phyloP scores from a whole-genome alignment of 306 rosid species.

The Vachellia pachyceras region DNA sequence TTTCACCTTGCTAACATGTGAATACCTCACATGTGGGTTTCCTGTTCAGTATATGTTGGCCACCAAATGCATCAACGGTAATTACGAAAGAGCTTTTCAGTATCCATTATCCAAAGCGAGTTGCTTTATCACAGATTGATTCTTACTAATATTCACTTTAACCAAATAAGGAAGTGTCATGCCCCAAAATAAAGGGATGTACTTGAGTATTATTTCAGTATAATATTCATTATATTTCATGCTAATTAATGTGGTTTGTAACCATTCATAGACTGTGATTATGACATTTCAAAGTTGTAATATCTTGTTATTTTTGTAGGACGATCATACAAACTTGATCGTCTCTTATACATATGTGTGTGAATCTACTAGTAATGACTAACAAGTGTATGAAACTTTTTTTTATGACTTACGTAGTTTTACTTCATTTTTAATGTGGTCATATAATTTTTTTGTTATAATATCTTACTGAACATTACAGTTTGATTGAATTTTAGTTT shows the following conservation, averaged over 20 bases:
- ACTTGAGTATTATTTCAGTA: background rate
- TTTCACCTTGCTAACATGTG: slow-evolving; percentile 54
- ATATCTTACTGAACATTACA: too few species aligned
- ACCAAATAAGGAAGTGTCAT: background rate
- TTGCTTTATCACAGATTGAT: slow-evolving; percentile 19
- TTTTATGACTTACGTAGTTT: background rate
- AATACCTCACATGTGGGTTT: slow-evolving; percentile 32
- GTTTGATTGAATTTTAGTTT: too few species aligned
- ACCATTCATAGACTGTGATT: background rate
- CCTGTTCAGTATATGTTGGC: slow-evolving; percentile 28
- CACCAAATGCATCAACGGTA: slow-evolving; percentile 23
- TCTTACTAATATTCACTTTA: slow-evolving; percentile 26
- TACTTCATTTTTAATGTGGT: too few species aligned
- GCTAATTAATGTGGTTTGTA: background rate
- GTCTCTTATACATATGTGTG: background rate
- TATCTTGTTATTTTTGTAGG: background rate
- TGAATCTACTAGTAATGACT: background rate
- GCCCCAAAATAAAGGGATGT: background rate
- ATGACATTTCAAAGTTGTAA: background rate
- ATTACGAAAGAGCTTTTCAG: slow-evolving; percentile 24
- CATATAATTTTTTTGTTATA: too few species aligned
- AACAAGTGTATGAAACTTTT: background rate
- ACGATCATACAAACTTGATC: background rate
- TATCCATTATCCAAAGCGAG: slow-evolving; percentile 8
- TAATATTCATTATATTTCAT: background rate